Evolutionary conservation across 1,139 yeast genomes (phyloP).

Genomic region (Kodamaea arcana): DNA sequence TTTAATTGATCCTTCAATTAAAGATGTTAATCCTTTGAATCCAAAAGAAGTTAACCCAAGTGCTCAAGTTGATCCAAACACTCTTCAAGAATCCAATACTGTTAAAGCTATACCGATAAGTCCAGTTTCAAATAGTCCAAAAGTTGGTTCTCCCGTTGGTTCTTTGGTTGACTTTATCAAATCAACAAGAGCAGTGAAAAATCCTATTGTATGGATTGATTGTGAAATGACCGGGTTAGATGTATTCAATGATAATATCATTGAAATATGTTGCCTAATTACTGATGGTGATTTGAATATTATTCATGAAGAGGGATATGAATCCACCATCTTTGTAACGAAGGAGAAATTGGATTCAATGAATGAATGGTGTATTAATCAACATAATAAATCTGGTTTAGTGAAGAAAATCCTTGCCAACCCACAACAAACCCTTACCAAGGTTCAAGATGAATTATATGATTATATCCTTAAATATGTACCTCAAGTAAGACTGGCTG

Average conservation of each 20-base stretch:
- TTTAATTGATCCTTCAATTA: too few species aligned
- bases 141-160: background rate
- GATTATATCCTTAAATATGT: slow-evolving; percentile 57
- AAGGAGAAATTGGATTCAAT: slow-evolving; percentile 61
- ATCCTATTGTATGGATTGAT: slow-evolving; percentile 74
- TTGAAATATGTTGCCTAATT: slow-evolving; percentile 86
- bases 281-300: slow-evolving; percentile 78
- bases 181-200: slow-evolving; percentile 2
- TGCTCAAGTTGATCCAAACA: background rate
- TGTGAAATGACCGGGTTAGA: slow-evolving; percentile 89
- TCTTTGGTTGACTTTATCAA: slow-evolving; percentile 2
- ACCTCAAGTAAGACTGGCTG: slow-evolving; percentile 50
- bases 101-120: too few species aligned
- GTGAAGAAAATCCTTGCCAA: slow-evolving; percentile 63
- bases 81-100: too few species aligned
- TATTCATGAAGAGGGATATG: slow-evolving; percentile 68
- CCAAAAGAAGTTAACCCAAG: background rate
- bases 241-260: slow-evolving; percentile 64
- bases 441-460: slow-evolving; percentile 63
- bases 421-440: slow-evolving; percentile 45
- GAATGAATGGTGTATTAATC: slow-evolving; percentile 83
- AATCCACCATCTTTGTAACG: slow-evolving; percentile 74
- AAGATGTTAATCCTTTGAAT: too few species aligned
- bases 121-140: too few species aligned
- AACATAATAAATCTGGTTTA: slow-evolving; percentile 78